Evolutionary conservation across 495 filamentous ascomycete genomes (phyloP), one percentile per base, ranked within the genome.

Genomic region (Pyrenula aspistea): DNA sequence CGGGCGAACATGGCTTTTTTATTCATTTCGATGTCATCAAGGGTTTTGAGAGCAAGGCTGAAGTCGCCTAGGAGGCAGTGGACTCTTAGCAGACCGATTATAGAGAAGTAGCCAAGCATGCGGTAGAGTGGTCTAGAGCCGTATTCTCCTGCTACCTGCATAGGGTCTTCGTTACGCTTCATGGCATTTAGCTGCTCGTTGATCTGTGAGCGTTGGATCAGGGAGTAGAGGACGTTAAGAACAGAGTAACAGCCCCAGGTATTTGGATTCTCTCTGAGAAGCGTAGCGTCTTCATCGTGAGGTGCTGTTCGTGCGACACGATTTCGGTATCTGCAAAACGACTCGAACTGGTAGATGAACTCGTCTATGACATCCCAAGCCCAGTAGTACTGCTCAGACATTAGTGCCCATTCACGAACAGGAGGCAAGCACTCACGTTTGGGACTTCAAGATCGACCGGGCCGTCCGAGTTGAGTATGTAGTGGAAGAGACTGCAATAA

Each of bases 261-360:
- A 73, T 97, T 96, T 25, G 91, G 92, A 74, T 94, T 95, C 62
- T 97, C 93, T 60, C 89, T 85, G 58, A 98, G 84, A 53, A 96
- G 77, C 73, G 85, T 77, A 58, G 91, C 85, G 71, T 97, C 94
- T 69, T 96, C 91, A 67, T 86, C 84, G 65, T 88, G 89, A 68
- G 85, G 84, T 60, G 78, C 87, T 64, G 89, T 88, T 64, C 89
- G 82, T 57, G 93, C 93, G 58, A 96, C 82, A 36, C 89, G 84
- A 62, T 93, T 88, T 62, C 93, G 86, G 80, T 96, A 95, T 55
- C 88, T 86, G 71, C 90, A 97, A 78, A 97, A 98, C 42, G 89
- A 94, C 77, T 98, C 96, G 79, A 98, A 98, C 72, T 98, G 93
- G 79, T 98, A 98, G 73, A 98, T 97, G 76, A 98, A 98, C 68